Base-by-base conservation (phyloP, 1,284 basidiomycete genomes). In the Heliocybe sulcata region DNA sequence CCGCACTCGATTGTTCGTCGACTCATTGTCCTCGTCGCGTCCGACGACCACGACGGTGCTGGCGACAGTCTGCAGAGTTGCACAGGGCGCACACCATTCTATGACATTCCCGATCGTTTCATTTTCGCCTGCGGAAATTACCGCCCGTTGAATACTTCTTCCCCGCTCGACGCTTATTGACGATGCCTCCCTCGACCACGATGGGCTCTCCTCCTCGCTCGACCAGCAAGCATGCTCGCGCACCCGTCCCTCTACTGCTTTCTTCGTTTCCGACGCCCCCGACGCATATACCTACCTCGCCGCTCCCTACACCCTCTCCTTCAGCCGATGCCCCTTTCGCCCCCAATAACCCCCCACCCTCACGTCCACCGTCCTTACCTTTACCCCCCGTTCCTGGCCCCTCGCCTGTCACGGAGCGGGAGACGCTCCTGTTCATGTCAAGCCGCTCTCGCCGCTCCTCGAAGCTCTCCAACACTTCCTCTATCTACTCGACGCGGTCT, bases 301-400 rank as follows among this genome's bases (percentile, higher is more conserved):
- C 72, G 20, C 64, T 61, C 35, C 56, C 58, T 45, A 19, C 31
- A 48, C 55, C 29, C 57, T 42, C 54, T 54, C 2, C 35, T 60
- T 19, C 26, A 29, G 45, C 26, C 56, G 55, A 61, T 60, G 35
- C 60, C 1, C 63, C 63, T 6, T 61, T 58, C 0, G 57, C 58
- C 4, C 12, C 56, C 1, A 35, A 59, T n/a, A 73, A 72, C 56
- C 76, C 72, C 0, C 77, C 77, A 1, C 75, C 70, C 2, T 72
- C 71, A 4, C 68, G 67, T 1, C 80, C 80, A 0, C 80, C 80
- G 0, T 67, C 69, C 0, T 56, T 69, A 0, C 79, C 77, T 0
- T 71, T 81, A 12, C 79, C 80, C 0, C 79, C 80, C 1, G 62
- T 81, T 6, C 80, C 80, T 2, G 77, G 76, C 10, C 78, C 75